Base-by-base conservation (phyloP, 2,329 filamentous ascomycete species). In the Exophiala sideris region DNA sequence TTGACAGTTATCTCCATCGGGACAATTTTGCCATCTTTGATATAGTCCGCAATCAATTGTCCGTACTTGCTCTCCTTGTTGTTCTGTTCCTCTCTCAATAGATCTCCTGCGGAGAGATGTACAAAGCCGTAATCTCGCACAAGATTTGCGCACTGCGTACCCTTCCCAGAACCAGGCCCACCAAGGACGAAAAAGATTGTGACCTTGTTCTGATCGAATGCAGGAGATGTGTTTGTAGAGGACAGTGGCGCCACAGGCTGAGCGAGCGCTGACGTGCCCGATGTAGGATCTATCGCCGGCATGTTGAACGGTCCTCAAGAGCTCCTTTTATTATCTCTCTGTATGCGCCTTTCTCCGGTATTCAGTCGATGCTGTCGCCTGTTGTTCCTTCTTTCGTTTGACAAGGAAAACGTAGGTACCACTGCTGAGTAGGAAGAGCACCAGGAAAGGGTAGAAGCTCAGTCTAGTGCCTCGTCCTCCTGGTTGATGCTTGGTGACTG, bases 1-100 rank as follows among this genome's bases (percentile, higher is more conserved):
- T 91, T 87, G 56, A 99, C 87, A 4, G 94, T 99, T 47, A 97
- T 91, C 73, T 97, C 92, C 89, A 96, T 95, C n/a, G 94, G 94
- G 60, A 99, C 94, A 71, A 99, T 99, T 65, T 85, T 85, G 56
- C 94, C 94, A 70, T 99, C 87, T 68, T 87, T 89, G 79, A 99
- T 99, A 77, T 94, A 91, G 64, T 87, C 82, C 70, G 87, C 87
- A 81, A 99, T 99, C 75, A 97, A 81, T 62, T 91, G 84, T 70
- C 94, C 94, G 71, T 95, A 97, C 73, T 96, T 80, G 61, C 85
- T 90, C 54, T 89, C 91, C 0, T 83, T 81, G 3, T 92, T 88
- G 67, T 92, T 81, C 75, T 97, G 94, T 77, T 99, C 94, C 60
- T 90, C 91, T 57, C 94, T 89, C 60, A 99, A 81, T 42, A 99